Evolutionary conservation across 257 asterid species (phyloP), one percentile per base, ranked within the genome.

Genomic region (Solanum chiquidenum): DNA sequence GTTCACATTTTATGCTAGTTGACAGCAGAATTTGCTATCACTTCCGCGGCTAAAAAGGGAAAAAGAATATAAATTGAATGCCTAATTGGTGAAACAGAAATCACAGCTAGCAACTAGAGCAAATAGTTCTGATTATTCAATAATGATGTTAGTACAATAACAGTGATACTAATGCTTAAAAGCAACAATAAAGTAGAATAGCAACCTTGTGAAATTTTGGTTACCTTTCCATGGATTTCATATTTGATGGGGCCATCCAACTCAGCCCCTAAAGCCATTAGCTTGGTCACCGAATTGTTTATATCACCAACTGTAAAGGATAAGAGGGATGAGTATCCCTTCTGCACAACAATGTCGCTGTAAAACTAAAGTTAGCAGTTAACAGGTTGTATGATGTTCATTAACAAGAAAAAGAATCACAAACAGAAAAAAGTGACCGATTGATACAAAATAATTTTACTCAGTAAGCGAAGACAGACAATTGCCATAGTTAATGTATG

Each of bases 181-280:
- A 64, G 33, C 5, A 33, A 27, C 29, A 46, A 42, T 9, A 34
- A 44, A 73, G 8, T 6, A 2, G 35, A 64, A 27, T 0, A 74
- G 7, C 46, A 49, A 76, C 58, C 23, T 82, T 29, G 2, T 14
- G 27, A 44, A 44, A 29, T 38, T n/a, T n/a, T 9, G 88, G 62
- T 79, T 91, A 96, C 99, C 98, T 97, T 97, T 60, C 99, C 99
- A 90, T 97, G 98, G 88, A 93, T 87, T 93, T 95, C 98, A 88
- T 97, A 90, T 91, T 93, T 97, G 83, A 97, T 95, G 25, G 96
- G 97, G 83, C 99, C 99, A 90, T 97, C 99, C 90, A 97, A 87
- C 92, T 97, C 98, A 27, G 99, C 99, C 12, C 99, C 98, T 87
- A 95, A 92, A 71, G 94, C 90, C 95, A 97, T 92, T 87, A 95